phyloP scores from a whole-genome alignment of 192 early-diverging fungal genomes.

The Backusella sp. region DNA sequence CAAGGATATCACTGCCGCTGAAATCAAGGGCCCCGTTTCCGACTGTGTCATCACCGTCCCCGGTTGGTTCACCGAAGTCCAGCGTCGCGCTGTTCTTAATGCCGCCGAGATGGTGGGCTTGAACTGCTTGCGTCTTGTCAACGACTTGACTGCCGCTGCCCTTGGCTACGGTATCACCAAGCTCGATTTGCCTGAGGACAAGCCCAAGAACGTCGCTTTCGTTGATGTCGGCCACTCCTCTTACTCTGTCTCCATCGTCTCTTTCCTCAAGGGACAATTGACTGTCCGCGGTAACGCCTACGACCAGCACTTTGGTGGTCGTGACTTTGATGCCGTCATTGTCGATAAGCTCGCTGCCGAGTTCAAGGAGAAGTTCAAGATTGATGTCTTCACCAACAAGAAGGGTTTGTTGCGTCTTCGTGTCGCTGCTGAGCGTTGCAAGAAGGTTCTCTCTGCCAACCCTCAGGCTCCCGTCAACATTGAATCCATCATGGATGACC shows the following conservation, averaged over 20 bases:
- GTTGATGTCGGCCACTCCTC: conserved; percentile 93
- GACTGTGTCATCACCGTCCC: conserved; percentile 95
- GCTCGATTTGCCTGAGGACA: conserved; percentile 93
- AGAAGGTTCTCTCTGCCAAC: conserved; percentile 97
- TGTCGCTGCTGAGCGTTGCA: conserved; percentile 88
- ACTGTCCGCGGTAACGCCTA: conserved; percentile 87
- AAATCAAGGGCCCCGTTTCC: conserved; percentile 81
- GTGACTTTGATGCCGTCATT: conserved; percentile 92
- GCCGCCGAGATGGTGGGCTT: conserved; percentile 86
- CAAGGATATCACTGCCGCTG: conserved; percentile 82
- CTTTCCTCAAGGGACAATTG: conserved; percentile 96
- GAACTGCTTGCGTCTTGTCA: conserved; percentile 88
- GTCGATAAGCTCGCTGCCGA: conserved; percentile 82
- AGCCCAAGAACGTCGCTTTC: conserved; percentile 87
- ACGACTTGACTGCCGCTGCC: conserved; percentile 91
- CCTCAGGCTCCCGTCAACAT: conserved; percentile 87
- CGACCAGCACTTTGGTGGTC: conserved; percentile 94
- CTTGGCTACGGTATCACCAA: conserved; percentile 99
- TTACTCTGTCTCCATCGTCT: conserved; percentile 74
- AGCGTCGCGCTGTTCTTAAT: conserved; percentile 85
- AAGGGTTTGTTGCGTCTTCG: conserved; percentile 92
- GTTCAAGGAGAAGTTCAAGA: conserved; percentile 94
- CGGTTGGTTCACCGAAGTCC: conserved; percentile 92
- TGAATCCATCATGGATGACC: conserved; percentile 95
- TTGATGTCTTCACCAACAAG: conserved; percentile 84